A percentile compares a stretch with the other conserved stretches of the same genome.
Evolutionary conservation across 2,329 filamentous ascomycete species (phyloP).

Genomic region (Plectosphaerella plurivora): DNA sequence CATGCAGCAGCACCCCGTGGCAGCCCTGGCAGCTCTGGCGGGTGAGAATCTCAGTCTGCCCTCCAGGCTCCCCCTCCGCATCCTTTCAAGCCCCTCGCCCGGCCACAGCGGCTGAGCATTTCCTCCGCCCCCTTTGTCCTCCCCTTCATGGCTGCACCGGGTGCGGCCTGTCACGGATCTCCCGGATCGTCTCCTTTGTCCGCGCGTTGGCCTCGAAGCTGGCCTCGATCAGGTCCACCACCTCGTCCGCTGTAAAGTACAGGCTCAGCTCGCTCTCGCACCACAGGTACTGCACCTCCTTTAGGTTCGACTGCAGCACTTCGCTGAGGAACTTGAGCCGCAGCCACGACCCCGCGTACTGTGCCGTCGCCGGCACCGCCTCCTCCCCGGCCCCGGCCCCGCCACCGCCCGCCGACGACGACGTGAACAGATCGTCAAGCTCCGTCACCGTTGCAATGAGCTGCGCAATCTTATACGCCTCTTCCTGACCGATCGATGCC

Average conservation of each 20-base stretch:
- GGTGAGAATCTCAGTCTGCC: too few relatives aligned
- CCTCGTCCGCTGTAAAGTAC: slow-evolving; percentile 57
- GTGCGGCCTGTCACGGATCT: slow-evolving; percentile 49
- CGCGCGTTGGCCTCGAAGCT: slow-evolving; percentile 62
- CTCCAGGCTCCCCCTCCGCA: too few relatives aligned
- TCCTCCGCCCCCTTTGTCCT: not conserved
- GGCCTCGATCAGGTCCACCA: slow-evolving; percentile 56
- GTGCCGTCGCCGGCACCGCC: slow-evolving; percentile 50
- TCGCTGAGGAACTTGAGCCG: slow-evolving; percentile 61
- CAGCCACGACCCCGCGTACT: slow-evolving; percentile 59
- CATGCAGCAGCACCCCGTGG: too few relatives aligned
- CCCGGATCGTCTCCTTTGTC: slow-evolving; percentile 52
- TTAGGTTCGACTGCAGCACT: slow-evolving; percentile 62
- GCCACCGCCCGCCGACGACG: slow-evolving; percentile 28
- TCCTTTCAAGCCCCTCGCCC: too few relatives aligned
- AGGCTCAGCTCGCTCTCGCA: slow-evolving; percentile 61
- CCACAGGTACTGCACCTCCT: slow-evolving; percentile 60
- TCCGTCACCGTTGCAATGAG: slow-evolving; percentile 53
- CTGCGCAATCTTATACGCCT: slow-evolving; percentile 57
- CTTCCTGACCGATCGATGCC: slow-evolving; percentile 56
- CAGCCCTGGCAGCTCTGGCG: too few relatives aligned
- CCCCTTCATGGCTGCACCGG: slow-evolving; percentile 21
- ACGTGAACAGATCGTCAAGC: slow-evolving; percentile 57
- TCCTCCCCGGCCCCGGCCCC: slow-evolving; percentile 17
- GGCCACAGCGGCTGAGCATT: too few relatives aligned